Base-by-base conservation (phyloP, 2,329 filamentous ascomycete genomes). In the Cladosporium sp. region DNA sequence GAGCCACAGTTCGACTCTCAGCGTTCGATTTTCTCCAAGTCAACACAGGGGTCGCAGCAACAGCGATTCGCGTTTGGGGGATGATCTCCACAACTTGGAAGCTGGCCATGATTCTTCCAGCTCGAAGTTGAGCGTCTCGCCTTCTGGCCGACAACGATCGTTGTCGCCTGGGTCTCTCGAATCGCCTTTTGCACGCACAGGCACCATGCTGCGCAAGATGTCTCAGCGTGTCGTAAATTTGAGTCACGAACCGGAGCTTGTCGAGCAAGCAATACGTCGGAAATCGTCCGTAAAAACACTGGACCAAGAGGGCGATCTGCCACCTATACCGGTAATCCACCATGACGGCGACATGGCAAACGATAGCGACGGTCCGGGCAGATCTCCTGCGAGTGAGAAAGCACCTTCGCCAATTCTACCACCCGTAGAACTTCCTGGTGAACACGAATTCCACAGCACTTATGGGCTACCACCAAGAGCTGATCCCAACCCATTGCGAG, bases 201-300 rank as follows among this genome's bases (percentile, higher is more conserved):
- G 81, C 26, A 83, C 81, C 66, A 81, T 85, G 73, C 75, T 85
- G 74, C 78, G 83, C 69, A 88, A 88, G 70, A 96, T 99, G 88
- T 98, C 96, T 34, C 93, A 97, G 80, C 92, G 95, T 81, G 93
- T 99, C 64, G 95, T 99, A 74, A 98, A 98, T 75, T 86, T 99
- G 72, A 97, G 93, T 79, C 96, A 96, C 75, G 95, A 98, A 73
- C 90, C 89, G 5, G 92, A 97, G 23, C 60, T 63, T 43, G 83
- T 93, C 18, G 92, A 97, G 76, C 88, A 90, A 68, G 88, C 86
- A 60, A 84, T 88, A 26, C 84, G 87, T 49, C 84, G 87, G 57
- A 81, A 89, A 81, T 76, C 89, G 80, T 76, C 86, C 76, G 70
- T 88, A 13, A 65, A 65, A 34, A 58, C 53, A 4, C 53, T 58